Evolutionary conservation across 805 yeast genomes (phyloP).

Genomic region (Candida tibetensis): DNA sequence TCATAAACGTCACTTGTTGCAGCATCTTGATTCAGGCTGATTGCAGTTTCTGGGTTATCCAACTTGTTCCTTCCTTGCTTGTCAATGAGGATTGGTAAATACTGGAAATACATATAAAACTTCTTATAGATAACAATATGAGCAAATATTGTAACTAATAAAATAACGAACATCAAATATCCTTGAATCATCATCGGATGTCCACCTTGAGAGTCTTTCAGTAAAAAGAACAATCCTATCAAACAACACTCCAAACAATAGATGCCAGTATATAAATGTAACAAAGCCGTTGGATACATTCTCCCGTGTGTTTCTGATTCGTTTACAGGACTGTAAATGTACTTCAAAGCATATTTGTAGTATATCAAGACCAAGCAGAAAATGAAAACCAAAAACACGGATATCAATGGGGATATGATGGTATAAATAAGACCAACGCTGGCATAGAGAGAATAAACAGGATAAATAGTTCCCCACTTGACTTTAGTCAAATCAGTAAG

Average conservation of each 20-base stretch:
- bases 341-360: conserved; percentile 65
- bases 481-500: conserved; percentile 44
- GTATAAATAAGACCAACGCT: conserved; percentile 78
- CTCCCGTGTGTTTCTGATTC: conserved; percentile 66
- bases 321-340: conserved; percentile 50
- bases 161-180: conserved; percentile 48
- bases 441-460: conserved; percentile 72
- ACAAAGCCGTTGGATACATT: conserved; percentile 69
- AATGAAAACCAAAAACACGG: conserved; percentile 58
- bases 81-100: conserved; percentile 28
- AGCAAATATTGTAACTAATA: conserved; percentile 53
- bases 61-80: no score
- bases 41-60: no score
- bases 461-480: conserved; percentile 77
- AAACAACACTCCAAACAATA: conserved; percentile 78
- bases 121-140: conserved; percentile 52
- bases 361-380: conserved; percentile 54
- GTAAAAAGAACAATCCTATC: conserved; percentile 70
- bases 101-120: conserved; percentile 31
- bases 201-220: conserved; percentile 45
- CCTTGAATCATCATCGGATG: conserved; percentile 48
- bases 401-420: conserved; percentile 74
- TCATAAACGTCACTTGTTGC: no score
- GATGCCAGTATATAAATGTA: conserved; percentile 76
- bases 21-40: no score